These are phyloP conservation scores for Phytopythium cucurbitacearum DNA, from an alignment of 352 stramenopile species.

Conservation along the genomic window DNA sequence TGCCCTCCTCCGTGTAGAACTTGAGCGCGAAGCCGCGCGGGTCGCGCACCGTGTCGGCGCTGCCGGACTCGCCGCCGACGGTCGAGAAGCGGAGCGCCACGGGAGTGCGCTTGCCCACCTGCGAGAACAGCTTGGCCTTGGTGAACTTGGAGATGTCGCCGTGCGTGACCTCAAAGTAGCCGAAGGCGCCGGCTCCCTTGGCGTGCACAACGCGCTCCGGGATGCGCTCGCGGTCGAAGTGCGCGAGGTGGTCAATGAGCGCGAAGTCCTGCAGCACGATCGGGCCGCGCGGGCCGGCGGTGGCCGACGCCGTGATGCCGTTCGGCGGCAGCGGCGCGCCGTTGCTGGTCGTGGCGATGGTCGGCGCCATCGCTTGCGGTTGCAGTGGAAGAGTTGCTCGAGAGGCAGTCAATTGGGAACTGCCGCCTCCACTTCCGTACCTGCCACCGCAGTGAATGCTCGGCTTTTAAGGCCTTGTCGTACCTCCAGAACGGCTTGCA, in stretches of 20 bases:
- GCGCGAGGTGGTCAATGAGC: conserved; percentile 86
- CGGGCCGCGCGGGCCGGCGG: conserved; percentile 50
- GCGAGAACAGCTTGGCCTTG: conserved; percentile 77
- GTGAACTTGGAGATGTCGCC: conserved; percentile 41
- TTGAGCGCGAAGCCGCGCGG: conserved; percentile 91
- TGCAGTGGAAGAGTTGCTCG: too few species aligned
- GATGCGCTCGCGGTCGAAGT: conserved; percentile 92
- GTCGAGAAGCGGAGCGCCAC: conserved; percentile 86
- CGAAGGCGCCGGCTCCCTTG: conserved; percentile 87
- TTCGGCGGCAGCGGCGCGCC: conserved; percentile 56
- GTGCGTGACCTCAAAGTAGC: conserved; percentile 89
- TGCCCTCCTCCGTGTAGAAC: conserved; percentile 93
- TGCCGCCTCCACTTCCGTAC: too few species aligned
- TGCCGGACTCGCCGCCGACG: conserved; percentile 75
- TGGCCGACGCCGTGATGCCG: conserved; percentile 70
- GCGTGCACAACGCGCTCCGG: conserved; percentile 91
- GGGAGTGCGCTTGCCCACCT: conserved; percentile 80
- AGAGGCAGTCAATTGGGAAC: too few species aligned
- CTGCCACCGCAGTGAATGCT: too few species aligned
- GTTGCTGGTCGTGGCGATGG: conserved; percentile 44
- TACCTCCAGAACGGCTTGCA: too few species aligned
- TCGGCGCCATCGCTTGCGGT: background rate
- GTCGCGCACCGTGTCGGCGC: conserved; percentile 84
- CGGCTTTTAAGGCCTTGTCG: too few species aligned
- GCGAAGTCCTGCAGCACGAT: conserved; percentile 83